Percentiles rank a stretch among this genome's conserved stretches.
Conservation (phyloP, 345 rosid genomes). For the Cochlearia excelsa region DNA sequence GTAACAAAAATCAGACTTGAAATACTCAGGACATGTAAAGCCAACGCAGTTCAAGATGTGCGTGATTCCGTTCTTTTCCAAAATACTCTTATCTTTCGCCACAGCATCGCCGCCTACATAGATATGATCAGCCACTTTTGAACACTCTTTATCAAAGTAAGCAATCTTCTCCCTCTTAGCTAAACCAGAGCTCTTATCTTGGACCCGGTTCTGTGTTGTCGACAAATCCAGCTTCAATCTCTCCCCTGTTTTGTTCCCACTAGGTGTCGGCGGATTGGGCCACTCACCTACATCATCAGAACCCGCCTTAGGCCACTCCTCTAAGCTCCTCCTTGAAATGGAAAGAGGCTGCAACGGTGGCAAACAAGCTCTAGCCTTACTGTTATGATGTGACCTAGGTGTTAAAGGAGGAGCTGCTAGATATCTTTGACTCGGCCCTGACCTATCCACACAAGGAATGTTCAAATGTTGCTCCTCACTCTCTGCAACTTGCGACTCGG, state of each 20-base stretch:
- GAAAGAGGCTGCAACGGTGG: constrained; percentile 95
- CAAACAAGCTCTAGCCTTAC: constrained; percentile 83
- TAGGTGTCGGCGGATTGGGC: constrained; percentile 88
- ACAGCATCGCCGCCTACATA: constrained; percentile 98
- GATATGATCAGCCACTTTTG: constrained; percentile 91
- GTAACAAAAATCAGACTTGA: constrained; percentile 81
- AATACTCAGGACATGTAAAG: constrained; percentile 95
- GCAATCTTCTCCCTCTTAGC: constrained; percentile 94
- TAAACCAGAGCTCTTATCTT: constrained; percentile 67
- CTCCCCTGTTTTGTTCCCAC: constrained; percentile 77
- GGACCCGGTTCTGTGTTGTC: constrained; percentile 51
- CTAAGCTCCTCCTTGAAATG: constrained; percentile 85
- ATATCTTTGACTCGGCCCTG: constrained; percentile 52
- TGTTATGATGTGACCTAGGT: constrained; percentile 85
- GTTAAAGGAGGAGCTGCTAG: constrained; percentile 63
- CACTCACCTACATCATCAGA: constrained; percentile 96
- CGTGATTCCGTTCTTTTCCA: constrained; percentile 81
- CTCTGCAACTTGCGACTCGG: constrained; percentile 54
- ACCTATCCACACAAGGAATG: constrained; percentile 39
- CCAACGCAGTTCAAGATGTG: constrained; percentile 96
- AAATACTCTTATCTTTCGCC: constrained; percentile 74
- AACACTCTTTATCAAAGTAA: constrained; percentile 89
- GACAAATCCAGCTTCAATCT: constrained; percentile 92
- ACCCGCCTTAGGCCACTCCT: constrained; percentile 98
- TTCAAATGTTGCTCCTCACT: constrained; percentile 46